Evolutionary conservation across 495 filamentous ascomycete genomes (phyloP), one percentile per base, ranked within the genome.

Genomic region (Podospora tetraspora): DNA sequence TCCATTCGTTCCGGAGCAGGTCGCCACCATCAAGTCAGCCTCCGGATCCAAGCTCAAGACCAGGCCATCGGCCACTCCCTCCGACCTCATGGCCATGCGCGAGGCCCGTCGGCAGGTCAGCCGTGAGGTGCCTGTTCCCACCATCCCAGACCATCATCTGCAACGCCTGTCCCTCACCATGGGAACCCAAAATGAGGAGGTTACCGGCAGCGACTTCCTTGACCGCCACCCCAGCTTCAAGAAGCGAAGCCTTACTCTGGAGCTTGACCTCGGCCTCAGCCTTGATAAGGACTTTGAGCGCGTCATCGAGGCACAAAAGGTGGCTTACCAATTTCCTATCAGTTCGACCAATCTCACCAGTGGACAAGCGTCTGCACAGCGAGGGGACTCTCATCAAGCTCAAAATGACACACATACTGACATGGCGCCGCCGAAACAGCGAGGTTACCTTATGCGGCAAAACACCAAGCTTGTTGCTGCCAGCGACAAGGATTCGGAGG

Each of bases 251-350:
- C 75, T 86, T 24, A 86, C 87, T 52, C 80, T 97, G 24, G 92
- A 97, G 73, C 86, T 98, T 58, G 87, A 89, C 75, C 85, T 96
- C 34, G 92, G 92, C 62, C 87, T 94, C 68, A 93, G 92, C 66
- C 83, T 99, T 59, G 91, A 95, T 70, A 86, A 91, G 74, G 95
- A 98, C 73, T 97, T 99, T 79, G 93, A 98, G 72, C 86, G 94
- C 59, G 90, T 99, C 23, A 95, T 97, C 74, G 95, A 98, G 79
- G 88, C 90, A 72, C 93, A 97, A 93, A 99, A 99, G 93, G 95
- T 98, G 85, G 85, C 81, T 81, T 85, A 83, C 66, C 71, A 81
- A 77, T 78, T 84, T 83, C 77, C 82, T 72, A 43, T 13, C 24
- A 66, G 27, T 67, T 57, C 64, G 11, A 59, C 62, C 84, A 79